A percentile compares a stretch with the other conserved stretches of the same genome.
phyloP scores from a whole-genome alignment of 805 yeast genomes.

The Debaryomyces hansenii region DNA sequence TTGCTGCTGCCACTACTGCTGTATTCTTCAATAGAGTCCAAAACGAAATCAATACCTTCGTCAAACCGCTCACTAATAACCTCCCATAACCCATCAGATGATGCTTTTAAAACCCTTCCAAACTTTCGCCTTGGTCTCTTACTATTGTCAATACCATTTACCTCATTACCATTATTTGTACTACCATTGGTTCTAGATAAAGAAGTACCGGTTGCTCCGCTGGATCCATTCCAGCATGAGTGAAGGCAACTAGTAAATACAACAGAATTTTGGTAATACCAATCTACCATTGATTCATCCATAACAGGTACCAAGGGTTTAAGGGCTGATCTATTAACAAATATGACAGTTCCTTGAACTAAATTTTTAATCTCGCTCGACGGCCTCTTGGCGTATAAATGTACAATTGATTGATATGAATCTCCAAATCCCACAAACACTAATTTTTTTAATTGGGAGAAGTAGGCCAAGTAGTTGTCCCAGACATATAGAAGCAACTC shows the following conservation, averaged over 20 bases:
- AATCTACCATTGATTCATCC: constrained; percentile 87
- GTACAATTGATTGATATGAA: constrained; percentile 82
- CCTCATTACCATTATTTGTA: constrained; percentile 12
- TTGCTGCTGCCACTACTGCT: constrained; percentile 17
- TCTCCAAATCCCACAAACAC: constrained; percentile 89
- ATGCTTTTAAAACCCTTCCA: constrained; percentile 82
- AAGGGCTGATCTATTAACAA: constrained; percentile 65
- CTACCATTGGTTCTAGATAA: constrained; percentile 2
- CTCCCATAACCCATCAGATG: constrained; percentile 71
- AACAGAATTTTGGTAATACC: constrained; percentile 86
- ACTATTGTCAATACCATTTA: constrained; percentile 23
- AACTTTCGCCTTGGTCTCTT: constrained; percentile 87
- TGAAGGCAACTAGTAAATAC: constrained; percentile 76
- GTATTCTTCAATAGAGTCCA: constrained; percentile 71
- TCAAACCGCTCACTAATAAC: constrained; percentile 79
- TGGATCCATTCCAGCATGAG: constrained; percentile 69
- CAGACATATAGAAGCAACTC: constrained; percentile 78
- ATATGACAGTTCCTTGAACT: constrained; percentile 70
- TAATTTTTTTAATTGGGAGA: constrained; percentile 61
- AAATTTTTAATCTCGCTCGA: constrained; percentile 51
- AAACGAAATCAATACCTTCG: constrained; percentile 80
- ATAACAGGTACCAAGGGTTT: constrained; percentile 81
- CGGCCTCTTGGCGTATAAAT: constrained; percentile 79
- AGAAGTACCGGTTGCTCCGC: constrained; percentile 27
- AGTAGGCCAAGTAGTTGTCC: constrained; percentile 86